These are phyloP conservation scores for Tulasnella calospora DNA, from an alignment of 768 basidiomycete species.

Conservation along the genomic window DNA sequence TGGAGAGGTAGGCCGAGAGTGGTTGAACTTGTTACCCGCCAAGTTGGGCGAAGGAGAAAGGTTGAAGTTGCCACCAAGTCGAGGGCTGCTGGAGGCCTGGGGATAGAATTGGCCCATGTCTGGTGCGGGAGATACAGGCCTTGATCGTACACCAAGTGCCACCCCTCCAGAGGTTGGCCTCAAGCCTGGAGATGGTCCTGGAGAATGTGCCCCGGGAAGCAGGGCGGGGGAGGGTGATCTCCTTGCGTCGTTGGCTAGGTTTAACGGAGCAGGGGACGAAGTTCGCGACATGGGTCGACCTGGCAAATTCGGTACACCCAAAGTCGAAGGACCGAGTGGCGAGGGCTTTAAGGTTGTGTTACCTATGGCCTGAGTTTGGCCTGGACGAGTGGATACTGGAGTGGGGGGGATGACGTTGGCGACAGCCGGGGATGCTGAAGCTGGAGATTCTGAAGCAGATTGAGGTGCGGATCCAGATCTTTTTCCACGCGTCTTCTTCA, in stretches of 20 bases:
- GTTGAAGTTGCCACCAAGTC: not conserved
- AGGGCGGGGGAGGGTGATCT: conserved; percentile 6
- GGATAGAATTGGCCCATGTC: not conserved
- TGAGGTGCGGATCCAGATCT: conserved; percentile 22
- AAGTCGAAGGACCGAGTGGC: not conserved
- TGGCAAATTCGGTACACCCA: not conserved
- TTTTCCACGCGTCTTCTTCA: not conserved
- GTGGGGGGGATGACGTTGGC: conserved; percentile 19
- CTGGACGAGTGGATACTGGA: not conserved
- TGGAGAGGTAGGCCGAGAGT: not conserved
- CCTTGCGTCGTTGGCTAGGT: not conserved
- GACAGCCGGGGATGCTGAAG: not conserved
- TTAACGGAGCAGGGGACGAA: conserved; percentile 14
- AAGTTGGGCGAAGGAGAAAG: not conserved
- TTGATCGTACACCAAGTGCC: conserved; percentile 13
- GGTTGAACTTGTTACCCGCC: not conserved
- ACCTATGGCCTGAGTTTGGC: not conserved
- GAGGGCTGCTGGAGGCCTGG: not conserved
- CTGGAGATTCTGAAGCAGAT: not conserved
- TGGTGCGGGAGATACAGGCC: conserved; percentile 21
- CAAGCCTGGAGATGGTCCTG: conserved; percentile 10
- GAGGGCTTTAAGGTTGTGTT: not conserved
- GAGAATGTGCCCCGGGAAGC: conserved; percentile 5
- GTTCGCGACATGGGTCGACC: conserved; percentile 5
- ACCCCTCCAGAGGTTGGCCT: conserved; percentile 21